Conservation (phyloP, 495 filamentous ascomycete genomes). For the Hypoxylon lienhwacheense region DNA sequence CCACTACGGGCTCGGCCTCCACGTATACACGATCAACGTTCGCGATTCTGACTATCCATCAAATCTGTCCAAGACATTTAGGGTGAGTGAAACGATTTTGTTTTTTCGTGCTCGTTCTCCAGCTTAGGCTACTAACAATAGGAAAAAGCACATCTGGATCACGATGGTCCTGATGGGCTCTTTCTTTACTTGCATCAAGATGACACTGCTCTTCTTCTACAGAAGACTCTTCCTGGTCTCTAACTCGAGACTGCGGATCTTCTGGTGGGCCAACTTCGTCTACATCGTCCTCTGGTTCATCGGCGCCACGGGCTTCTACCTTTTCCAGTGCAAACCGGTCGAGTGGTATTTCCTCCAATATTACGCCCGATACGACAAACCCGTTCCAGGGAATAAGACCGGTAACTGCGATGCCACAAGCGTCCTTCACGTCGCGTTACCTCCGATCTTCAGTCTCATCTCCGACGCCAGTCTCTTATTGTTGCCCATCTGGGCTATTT, state of each 20-base stretch:
- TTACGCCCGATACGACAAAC: slow-evolving; percentile 21
- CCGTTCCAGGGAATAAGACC: slow-evolving; percentile 15
- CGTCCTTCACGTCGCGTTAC: slow-evolving; percentile 32
- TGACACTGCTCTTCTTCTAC: slow-evolving; percentile 41
- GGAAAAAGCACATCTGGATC: slow-evolving; percentile 34
- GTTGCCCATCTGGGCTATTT: slow-evolving; percentile 39
- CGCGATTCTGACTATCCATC: slow-evolving; percentile 33
- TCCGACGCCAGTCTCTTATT: slow-evolving; percentile 29
- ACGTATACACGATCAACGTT: slow-evolving; percentile 29
- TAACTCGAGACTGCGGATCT: slow-evolving; percentile 33
- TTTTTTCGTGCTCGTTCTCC: neutral
- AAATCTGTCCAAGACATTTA: slow-evolving; percentile 32
- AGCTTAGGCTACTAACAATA: slow-evolving; percentile 5
- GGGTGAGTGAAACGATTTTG: slow-evolving; percentile 11
- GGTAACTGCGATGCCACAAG: slow-evolving; percentile 39
- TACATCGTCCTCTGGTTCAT: slow-evolving; percentile 41
- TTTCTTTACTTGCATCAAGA: slow-evolving; percentile 36
- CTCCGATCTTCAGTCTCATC: slow-evolving; percentile 26
- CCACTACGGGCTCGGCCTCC: slow-evolving; percentile 40
- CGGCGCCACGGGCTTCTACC: slow-evolving; percentile 35
- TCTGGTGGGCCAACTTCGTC: slow-evolving; percentile 41
- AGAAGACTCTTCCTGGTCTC: slow-evolving; percentile 35
- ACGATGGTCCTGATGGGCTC: slow-evolving; percentile 35
- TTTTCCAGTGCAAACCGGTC: slow-evolving; percentile 40
- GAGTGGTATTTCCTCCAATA: slow-evolving; percentile 39